Percentiles rank a stretch among this genome's conserved stretches.
These are phyloP conservation scores for Claviceps monticola DNA, from an alignment of 2,329 filamentous ascomycete genomes.

Conservation along the genomic window DNA sequence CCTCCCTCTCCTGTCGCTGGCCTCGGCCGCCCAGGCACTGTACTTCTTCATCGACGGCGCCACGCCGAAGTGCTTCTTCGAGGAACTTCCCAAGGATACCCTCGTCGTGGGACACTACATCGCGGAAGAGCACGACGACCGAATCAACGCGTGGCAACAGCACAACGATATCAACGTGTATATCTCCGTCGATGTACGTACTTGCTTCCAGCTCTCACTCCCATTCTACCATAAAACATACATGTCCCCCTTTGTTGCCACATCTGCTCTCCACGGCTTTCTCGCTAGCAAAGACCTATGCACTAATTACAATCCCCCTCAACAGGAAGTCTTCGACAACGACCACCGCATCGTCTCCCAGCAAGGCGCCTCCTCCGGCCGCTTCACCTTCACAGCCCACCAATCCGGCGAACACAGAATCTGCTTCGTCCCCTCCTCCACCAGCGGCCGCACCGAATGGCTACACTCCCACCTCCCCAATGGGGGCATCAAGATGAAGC, in stretches of 20 bases:
- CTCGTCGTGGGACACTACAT: conserved; percentile 87
- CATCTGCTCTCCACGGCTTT: too few relatives aligned
- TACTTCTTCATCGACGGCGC: conserved; percentile 92
- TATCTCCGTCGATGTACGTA: conserved; percentile 72
- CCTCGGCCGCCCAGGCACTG: conserved; percentile 58
- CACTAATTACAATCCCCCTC: neutral
- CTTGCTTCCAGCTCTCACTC: neutral
- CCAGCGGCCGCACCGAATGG: conserved; percentile 57
- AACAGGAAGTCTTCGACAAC: conserved; percentile 83
- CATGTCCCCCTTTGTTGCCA: neutral
- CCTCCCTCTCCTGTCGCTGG: conserved; percentile 52
- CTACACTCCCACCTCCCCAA: conserved; percentile 49
- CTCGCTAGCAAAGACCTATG: too few relatives aligned
- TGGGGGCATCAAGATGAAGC: conserved; percentile 67
- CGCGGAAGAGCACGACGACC: conserved; percentile 70
- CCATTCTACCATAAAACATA: neutral
- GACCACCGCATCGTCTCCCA: conserved; percentile 92
- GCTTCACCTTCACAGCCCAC: conserved; percentile 90
- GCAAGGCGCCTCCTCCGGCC: conserved; percentile 58
- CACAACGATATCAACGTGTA: conserved; percentile 69
- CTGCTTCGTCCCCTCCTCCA: conserved; percentile 80
- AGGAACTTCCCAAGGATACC: conserved; percentile 95
- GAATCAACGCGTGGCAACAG: conserved; percentile 51
- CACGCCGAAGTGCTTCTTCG: conserved; percentile 88
- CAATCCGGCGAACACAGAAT: conserved; percentile 92